Percentiles rank a stretch among this genome's conserved stretches.
phyloP scores from a whole-genome alignment of 345 rosid species.

The Schrenkiella parvula region DNA sequence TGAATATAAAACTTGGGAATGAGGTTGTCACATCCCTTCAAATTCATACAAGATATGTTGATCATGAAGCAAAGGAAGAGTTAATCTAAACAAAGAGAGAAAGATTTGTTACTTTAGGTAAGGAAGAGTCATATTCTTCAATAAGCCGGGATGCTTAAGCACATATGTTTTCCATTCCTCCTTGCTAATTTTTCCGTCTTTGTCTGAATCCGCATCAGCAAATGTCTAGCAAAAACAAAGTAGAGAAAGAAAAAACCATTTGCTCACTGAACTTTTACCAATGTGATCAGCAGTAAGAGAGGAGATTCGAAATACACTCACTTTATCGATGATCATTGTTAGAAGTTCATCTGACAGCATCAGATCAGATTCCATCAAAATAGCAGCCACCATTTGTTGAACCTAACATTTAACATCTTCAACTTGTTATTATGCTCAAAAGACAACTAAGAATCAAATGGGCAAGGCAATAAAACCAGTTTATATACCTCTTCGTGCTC shows the following conservation, averaged over 20 bases:
- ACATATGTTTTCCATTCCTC: slow-evolving; percentile 63
- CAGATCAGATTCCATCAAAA: too few relatives aligned
- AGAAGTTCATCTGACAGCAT: slow-evolving; percentile 52
- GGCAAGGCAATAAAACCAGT: too few relatives aligned
- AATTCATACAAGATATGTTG: not conserved
- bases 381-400: slow-evolving; percentile 76
- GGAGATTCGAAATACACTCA: slow-evolving; percentile 13
- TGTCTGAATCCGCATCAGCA: slow-evolving; percentile 59
- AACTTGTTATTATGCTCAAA: not conserved
- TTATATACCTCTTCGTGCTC: slow-evolving; percentile 74
- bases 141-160: slow-evolving; percentile 46
- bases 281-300: not conserved
- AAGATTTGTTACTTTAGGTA: slow-evolving; percentile 44
- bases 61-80: not conserved
- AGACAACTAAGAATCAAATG: not conserved
- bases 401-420: slow-evolving; percentile 44
- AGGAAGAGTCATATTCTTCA: slow-evolving; percentile 74
- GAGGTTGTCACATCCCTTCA: slow-evolving; percentile 56
- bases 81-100: not conserved
- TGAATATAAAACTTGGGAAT: slow-evolving; percentile 62
- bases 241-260: not conserved
- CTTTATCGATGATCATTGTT: slow-evolving; percentile 66
- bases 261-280: not conserved
- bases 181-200: slow-evolving; percentile 60
- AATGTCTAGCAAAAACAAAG: slow-evolving; percentile 56